Evolutionary conservation across 108 stramenopile genomes (phyloP), one percentile per base, ranked within the genome.

Genomic region (Cyclotella baltica): DNA sequence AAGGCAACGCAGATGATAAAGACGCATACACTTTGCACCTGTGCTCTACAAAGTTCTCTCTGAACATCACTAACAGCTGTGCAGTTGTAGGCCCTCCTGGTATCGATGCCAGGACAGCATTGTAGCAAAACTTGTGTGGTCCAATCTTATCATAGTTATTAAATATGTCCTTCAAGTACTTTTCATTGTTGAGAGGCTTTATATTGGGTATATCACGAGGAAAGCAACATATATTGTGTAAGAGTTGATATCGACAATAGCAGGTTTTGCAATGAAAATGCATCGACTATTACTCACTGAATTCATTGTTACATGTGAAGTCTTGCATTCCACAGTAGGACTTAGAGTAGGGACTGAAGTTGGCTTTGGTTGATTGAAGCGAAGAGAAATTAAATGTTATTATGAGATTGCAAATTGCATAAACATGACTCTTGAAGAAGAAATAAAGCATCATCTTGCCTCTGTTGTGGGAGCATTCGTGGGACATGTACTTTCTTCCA

Each of bases 1-100:
- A 6, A 6, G 11, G 6, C 30, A 23, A 4, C 4, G 31, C 13
- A 30, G 59, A 61, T 31, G 30, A 31, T 19, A 34, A 19, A 11
- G 31, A 31, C 13, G 31, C 59, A 61, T 61, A 61, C 27, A 61
- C 59, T 61, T 31, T 61, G 59, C 33, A 27, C 29, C 30, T 61
- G 29, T 35, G 30, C 59, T 61, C 59, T 6, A 61, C 20, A 30
- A 61, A 61, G 33, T 61, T 35, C 3, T 30, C 20, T 15, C 31
- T 61, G 29, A 61, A 61, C 59, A 61, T 61, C 15, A 61, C 33
- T 13, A 61, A 28, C 23, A 61, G 11, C 29, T 61, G 59, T 3
- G 59, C 4, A 30, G 59, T 61, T 31, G 59, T 61, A 20, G 59
- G 59, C 31, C 29, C 59, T 9, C 19, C 59, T 9, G 30, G 6